Conservation (phyloP, 1,284 basidiomycete species). For the Microbotryomycetes sp. region DNA sequence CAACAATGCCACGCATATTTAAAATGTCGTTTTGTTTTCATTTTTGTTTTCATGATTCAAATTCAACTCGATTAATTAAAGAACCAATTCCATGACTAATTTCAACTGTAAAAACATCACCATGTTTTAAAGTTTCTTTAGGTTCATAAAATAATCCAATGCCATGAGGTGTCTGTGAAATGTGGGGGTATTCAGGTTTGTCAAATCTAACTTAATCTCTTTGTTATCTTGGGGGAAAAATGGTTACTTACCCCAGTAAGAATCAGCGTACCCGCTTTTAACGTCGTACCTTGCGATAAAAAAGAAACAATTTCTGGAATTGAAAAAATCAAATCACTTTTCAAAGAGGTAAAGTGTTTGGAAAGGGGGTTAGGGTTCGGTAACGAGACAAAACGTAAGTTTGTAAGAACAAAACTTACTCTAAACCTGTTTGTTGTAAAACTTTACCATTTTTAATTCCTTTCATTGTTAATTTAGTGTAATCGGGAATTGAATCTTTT, state of each 20-base stretch:
- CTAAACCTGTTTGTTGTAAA: constrained; percentile 42
- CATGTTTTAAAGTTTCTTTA: constrained; percentile 39
- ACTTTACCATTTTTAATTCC: constrained; percentile 41
- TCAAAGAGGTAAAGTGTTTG: neutral
- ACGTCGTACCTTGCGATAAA: constrained; percentile 35
- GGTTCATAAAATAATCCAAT: constrained; percentile 43
- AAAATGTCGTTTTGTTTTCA: no score
- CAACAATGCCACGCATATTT: no score
- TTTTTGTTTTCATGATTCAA: constrained; percentile 45
- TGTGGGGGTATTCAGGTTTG: neutral
- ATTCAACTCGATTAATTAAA: constrained; percentile 45
- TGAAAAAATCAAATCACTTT: constrained; percentile 45
- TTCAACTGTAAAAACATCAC: constrained; percentile 44
- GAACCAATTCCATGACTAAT: constrained; percentile 46
- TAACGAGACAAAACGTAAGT: neutral
- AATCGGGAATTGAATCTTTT: constrained; percentile 30
- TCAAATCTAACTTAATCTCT: neutral
- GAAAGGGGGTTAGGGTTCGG: neutral
- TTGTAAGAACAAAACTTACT: constrained; percentile 36
- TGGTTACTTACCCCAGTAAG: constrained; percentile 32
- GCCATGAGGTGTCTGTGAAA: constrained; percentile 42
- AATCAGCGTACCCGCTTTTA: constrained; percentile 34
- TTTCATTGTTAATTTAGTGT: constrained; percentile 38
- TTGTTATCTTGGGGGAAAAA: neutral
- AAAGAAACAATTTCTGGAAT: constrained; percentile 45